Evolutionary conservation across 2,329 filamentous ascomycete species (phyloP), one percentile per base, ranked within the genome.

Genomic region (Colletotrichum filicis): DNA sequence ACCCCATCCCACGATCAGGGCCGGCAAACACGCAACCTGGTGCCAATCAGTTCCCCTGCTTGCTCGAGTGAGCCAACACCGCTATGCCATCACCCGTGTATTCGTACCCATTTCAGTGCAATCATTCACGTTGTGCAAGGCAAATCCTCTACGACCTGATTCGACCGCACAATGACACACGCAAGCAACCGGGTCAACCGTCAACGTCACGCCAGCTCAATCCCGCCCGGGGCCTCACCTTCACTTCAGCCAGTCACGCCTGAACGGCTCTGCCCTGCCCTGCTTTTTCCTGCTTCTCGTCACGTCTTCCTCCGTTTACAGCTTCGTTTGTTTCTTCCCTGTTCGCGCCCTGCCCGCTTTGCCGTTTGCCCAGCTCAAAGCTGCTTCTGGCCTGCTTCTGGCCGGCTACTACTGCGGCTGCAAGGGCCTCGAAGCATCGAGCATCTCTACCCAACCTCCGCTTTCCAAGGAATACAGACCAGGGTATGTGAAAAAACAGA

Each of bases 371-470:
- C 57, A 32, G 57, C 58, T 42, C 37, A 42, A 2, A 42, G 37
- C 37, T 63, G 42, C n/a, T 28, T 46, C 55, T 52, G 19, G 42
- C 16, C 16, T 35, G 67, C 52, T 28, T 46, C 55, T 52, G 19
- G 42, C 16, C 16, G 26, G 67, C 52, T 65, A 61, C 19, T 14
- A 26, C 49, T 64, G 65, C 56, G n/a, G 30, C 58, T 72, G 68
- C 57, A 59, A 62, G 57, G 57, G 68, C 55, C 24, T 26, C n/a
- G 28, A 55, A 30, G 28, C n/a, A 42, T 22, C 30, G 35, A 71
- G 56, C 60, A 63, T 74, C 71, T 58, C 57, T 37, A 60, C 71
- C 71, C 71, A 74, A 72, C 68, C 71, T 74, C 71, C 62, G 62
- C 62, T 67, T 74, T 72, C 55, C 68, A 66, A 63, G 63, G 57